Base-by-base conservation (phyloP, 441 rosid genomes). In the Gossypium davidsonii region DNA sequence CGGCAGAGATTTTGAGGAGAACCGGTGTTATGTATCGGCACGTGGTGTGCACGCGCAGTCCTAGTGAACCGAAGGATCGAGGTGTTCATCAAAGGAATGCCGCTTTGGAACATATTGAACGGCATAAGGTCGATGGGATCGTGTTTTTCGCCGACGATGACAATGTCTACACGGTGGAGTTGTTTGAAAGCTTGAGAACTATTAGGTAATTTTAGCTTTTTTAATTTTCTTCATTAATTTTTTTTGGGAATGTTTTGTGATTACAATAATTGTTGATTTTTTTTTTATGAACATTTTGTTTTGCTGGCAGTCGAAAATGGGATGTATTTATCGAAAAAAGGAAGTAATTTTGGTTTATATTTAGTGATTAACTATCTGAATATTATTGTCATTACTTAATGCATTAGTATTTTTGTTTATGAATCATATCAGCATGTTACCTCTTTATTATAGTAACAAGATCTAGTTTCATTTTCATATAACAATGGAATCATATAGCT, bases 61-160 rank as follows among this genome's bases (percentile, higher is more conserved):
- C 71, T 73, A 87, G 84, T 44, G 76, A 65, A 64, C 80, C 83
- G 21, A 95, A 90, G 80, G 97, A 95, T 53, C 84, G 96, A 74
- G 97, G 98, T 1, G 97, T 93, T 64, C 85, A 89, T 55, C 97
- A 90, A 88, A 86, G 97, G 74, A 95, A 93, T 77, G 80, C 81
- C 6, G 97, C 94, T 6, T 78, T 93, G 84, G 96, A 89, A 79
- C 94, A 93, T 57, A 86, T 95, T 6, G 93, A 88, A 81, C 75
- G 78, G 82, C 99, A 95, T 74, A 85, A 77, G 79, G 91, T 95
- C 5, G 95, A 95, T 74, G 99, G 99, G 17, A 84, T 95, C 56
- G 91, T 88, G 31, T 95, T 91, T 77, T 95, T 95, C 37, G 99
- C 98, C 1, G 97, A 93, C 56, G 99, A 93, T 76, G 97, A 93